Percentiles rank a stretch among this genome's conserved stretches.
Evolutionary conservation across 2,329 filamentous ascomycete genomes (phyloP).

Genomic region (Sporothrix euskadiensis): DNA sequence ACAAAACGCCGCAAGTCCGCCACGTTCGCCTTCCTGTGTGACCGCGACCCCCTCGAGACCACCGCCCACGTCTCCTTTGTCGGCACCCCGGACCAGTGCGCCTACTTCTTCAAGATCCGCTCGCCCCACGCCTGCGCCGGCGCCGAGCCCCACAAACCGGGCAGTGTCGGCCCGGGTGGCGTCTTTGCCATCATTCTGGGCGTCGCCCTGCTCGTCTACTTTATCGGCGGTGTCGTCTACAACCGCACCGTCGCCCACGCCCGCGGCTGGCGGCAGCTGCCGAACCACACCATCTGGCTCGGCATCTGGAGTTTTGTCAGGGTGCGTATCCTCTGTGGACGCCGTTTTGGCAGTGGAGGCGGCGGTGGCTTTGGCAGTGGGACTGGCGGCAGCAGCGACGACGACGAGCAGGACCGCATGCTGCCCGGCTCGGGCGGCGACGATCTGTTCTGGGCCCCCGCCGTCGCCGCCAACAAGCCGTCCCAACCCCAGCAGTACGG

Average conservation of each 20-base stretch:
- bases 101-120: conserved; percentile 93
- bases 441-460: conserved; percentile 19
- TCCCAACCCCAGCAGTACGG: conserved; percentile 6
- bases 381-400: background rate
- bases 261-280: conserved; percentile 90
- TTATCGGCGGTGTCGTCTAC: conserved; percentile 91
- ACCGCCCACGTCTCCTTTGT: conserved; percentile 79
- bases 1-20: conserved; percentile 67
- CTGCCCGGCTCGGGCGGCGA: conserved; percentile 2
- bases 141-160: conserved; percentile 68
- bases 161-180: conserved; percentile 69
- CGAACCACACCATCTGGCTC: conserved; percentile 92
- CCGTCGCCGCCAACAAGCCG: conserved; percentile 1
- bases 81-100: conserved; percentile 84
- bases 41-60: conserved; percentile 71
- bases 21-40: conserved; percentile 90
- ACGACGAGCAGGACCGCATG: conserved; percentile 15
- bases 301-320: conserved; percentile 80
- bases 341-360: conserved; percentile 4
- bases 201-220: conserved; percentile 79
- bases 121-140: conserved; percentile 76
- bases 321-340: conserved; percentile 54
- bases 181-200: conserved; percentile 84
- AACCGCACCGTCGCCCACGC: conserved; percentile 93
- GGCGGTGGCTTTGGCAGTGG: background rate